phyloP scores from a whole-genome alignment of 257 asterid genomes.

The Primulina tabacum region DNA sequence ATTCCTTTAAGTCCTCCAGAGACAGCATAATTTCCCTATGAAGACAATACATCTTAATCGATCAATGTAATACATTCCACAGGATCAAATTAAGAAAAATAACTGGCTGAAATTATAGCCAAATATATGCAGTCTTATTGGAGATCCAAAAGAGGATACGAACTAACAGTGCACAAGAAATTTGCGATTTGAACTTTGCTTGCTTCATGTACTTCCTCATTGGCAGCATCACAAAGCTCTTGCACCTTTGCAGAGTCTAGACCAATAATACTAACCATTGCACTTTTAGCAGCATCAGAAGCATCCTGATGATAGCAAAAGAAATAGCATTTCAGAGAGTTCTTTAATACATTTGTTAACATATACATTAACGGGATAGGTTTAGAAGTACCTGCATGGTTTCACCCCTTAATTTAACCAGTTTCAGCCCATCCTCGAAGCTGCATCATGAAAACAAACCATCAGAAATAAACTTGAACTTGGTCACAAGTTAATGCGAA shows the following conservation, averaged over 20 bases:
- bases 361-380: slow-evolving; percentile 7
- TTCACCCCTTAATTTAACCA: slow-evolving; percentile 89
- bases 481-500: no score
- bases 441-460: slow-evolving; percentile 37
- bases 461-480: slow-evolving; percentile 13
- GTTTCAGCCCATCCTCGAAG: slow-evolving; percentile 96
- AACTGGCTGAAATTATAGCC: slow-evolving; percentile 9
- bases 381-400: slow-evolving; percentile 79
- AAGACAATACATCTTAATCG: slow-evolving; percentile 6
- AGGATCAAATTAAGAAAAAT: neutral
- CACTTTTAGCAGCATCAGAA: slow-evolving; percentile 91
- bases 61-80: slow-evolving; percentile 5
- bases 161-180: slow-evolving; percentile 87
- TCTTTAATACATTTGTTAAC: slow-evolving; percentile 2
- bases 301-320: slow-evolving; percentile 59
- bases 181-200: slow-evolving; percentile 93
- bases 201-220: slow-evolving; percentile 88
- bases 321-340: slow-evolving; percentile 14
- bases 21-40: slow-evolving; percentile 95
- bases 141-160: neutral
- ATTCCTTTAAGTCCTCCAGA: slow-evolving; percentile 97
- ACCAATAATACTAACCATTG: slow-evolving; percentile 96
- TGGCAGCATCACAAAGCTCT: slow-evolving; percentile 93
- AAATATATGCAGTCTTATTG: neutral
- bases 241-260: slow-evolving; percentile 93